phyloP scores from a whole-genome alignment of 352 stramenopile species.

The Blastocystis sp. region DNA sequence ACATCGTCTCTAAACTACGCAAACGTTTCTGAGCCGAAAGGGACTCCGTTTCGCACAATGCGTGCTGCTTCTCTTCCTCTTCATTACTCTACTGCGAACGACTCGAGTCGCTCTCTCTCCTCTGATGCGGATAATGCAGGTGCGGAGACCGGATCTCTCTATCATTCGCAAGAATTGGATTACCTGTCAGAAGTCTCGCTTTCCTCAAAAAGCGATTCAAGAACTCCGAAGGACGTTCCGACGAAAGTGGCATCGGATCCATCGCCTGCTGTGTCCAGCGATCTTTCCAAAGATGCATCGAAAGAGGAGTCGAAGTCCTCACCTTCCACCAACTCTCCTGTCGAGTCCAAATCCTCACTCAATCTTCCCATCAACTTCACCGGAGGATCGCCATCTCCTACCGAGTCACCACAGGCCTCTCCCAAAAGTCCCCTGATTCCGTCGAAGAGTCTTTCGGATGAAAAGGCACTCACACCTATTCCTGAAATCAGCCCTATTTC shows the following conservation, averaged over 20 bases:
- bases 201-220: neutral
- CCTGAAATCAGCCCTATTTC: too few species aligned
- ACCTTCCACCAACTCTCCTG: neutral
- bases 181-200: neutral
- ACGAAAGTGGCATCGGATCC: neutral
- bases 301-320: neutral
- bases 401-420: too few species aligned
- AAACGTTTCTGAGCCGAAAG: neutral
- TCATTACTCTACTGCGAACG: neutral
- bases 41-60: neutral
- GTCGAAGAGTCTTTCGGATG: too few species aligned
- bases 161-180: neutral
- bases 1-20: neutral
- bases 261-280: neutral
- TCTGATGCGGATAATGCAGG: neutral
- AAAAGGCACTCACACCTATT: too few species aligned
- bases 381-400: too few species aligned
- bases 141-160: neutral
- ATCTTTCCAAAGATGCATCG: neutral
- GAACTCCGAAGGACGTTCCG: neutral
- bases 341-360: too few species aligned
- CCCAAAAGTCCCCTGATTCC: too few species aligned
- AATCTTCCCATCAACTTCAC: too few species aligned
- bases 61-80: neutral
- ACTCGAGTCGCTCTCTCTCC: neutral